A percentile compares a stretch with the other conserved stretches of the same genome.
These are phyloP conservation scores for Mycocentrospora acerina DNA, from an alignment of 2,329 filamentous ascomycete species.

Conservation along the genomic window DNA sequence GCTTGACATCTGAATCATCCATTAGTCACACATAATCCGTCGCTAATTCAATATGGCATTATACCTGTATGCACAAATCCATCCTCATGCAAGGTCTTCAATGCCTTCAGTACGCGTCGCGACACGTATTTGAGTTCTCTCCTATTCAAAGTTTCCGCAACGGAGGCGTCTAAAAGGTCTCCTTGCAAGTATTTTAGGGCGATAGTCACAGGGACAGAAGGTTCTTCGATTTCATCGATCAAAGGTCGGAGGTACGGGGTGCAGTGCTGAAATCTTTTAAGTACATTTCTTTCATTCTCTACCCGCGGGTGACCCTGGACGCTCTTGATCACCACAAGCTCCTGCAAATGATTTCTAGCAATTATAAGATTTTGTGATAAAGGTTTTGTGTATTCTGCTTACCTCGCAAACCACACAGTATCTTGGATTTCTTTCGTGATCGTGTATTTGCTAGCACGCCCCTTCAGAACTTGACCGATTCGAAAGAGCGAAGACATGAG, in stretches of 20 bases:
- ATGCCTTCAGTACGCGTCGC: constrained; percentile 22
- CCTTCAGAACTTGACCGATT: constrained; percentile 18
- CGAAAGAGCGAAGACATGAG: constrained; percentile 15
- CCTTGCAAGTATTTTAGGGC: constrained; percentile 24
- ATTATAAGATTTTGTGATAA: neutral
- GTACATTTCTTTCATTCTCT: constrained; percentile 29
- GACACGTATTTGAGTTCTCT: constrained; percentile 22
- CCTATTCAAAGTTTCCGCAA: constrained; percentile 13
- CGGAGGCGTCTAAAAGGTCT: constrained; percentile 15
- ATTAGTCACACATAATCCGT: constrained; percentile 4
- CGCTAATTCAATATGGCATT: neutral
- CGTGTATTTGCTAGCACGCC: constrained; percentile 11
- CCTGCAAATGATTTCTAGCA: constrained; percentile 1
- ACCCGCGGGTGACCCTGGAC: constrained; percentile 20
- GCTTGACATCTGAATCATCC: constrained; percentile 30
- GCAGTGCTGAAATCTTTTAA: constrained; percentile 25
- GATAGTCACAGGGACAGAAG: constrained; percentile 18
- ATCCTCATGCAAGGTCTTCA: constrained; percentile 27
- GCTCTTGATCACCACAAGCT: constrained; percentile 26
- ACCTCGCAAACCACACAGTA: constrained; percentile 23
- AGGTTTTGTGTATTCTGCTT: constrained; percentile 1
- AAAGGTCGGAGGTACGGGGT: constrained; percentile 26
- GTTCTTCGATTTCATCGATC: constrained; percentile 30
- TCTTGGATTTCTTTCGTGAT: constrained; percentile 19
- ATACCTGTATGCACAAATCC: constrained; percentile 30